Evolutionary conservation across 2,329 filamentous ascomycete genomes (phyloP).

Genomic region (Aspergillus clavatus): DNA sequence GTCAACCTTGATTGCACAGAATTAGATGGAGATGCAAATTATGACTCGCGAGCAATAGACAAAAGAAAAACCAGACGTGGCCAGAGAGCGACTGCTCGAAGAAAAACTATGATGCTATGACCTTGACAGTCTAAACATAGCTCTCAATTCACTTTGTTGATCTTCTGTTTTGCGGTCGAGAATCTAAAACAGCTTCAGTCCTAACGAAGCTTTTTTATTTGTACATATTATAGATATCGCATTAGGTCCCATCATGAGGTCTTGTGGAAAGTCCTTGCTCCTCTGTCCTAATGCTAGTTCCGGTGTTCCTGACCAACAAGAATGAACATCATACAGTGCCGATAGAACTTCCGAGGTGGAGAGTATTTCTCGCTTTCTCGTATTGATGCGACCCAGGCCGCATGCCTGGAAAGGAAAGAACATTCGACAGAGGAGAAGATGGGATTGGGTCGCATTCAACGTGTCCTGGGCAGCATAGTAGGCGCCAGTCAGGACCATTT

Average conservation of each 20-base stretch:
- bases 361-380: too few species aligned
- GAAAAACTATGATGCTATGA: conserved; percentile 41
- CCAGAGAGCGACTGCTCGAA: conserved; percentile 30
- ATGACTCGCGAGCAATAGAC: conserved; percentile 6
- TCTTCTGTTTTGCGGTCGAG: conserved; percentile 1
- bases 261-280: too few species aligned
- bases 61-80: conserved; percentile 20
- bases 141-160: not conserved
- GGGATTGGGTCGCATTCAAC: not conserved
- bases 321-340: not conserved
- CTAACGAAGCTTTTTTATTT: not conserved
- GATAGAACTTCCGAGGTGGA: not conserved
- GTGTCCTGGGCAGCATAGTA: too few species aligned
- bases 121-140: not conserved
- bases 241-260: too few species aligned
- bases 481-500: too few species aligned
- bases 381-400: too few species aligned
- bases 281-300: too few species aligned
- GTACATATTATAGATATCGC: not conserved
- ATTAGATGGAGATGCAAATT: not conserved
- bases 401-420: too few species aligned
- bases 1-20: conserved; percentile 7
- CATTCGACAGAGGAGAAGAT: not conserved
- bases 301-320: not conserved
- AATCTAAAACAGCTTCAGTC: too few species aligned